Evolutionary conservation across 2,329 filamentous ascomycete species (phyloP), one percentile per base, ranked within the genome.

Genomic region (Aspergillus niger): DNA sequence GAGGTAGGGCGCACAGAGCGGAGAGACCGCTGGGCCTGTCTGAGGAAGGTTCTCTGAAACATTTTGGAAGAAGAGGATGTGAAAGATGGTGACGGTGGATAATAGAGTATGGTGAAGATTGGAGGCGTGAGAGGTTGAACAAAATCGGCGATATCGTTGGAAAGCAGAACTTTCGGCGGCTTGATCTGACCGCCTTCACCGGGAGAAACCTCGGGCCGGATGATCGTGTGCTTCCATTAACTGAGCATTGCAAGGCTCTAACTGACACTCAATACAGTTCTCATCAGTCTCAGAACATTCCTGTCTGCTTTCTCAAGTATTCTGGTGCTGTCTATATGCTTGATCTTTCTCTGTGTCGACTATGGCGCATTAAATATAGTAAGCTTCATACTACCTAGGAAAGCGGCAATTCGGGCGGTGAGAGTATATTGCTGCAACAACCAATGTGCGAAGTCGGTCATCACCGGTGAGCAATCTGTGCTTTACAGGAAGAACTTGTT

Each of bases 1-100:
- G 75, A 72, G 60, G 73, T 65, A 44, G 72, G 70, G 59, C 74
- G 71, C 62, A 67, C 60, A 55, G 74, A 69, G 43, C 76, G 65
- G 44, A 69, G 66, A 60, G 76, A 76, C 66, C 72, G 72, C 69
- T 75, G 75, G 55, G 72, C 72, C 67, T 80, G 77, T 74, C 77
- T 75, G 61, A 80, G 63, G 56, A 80, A 61, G 57, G 74, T 71
- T 68, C 75, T 74, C 66, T 77, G 75, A 68, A 81, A 74, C 79
- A 81, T 81, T 58, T 43, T 73, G 68, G 63, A 51, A 32, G 26
- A 5, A 44, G 11, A 20, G 54, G 22, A 50, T 5, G 36, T 41
- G 20, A 32, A 57, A 47, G 10, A 48, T 36, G 39, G 36, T 44
- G 39, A 60, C 32, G 53, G 59, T 52, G 32, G 48, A 50, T 44